Evolutionary conservation across 2,329 filamentous ascomycete species (phyloP), one percentile per base, ranked within the genome.

Genomic region (Sporothrix curviconia): DNA sequence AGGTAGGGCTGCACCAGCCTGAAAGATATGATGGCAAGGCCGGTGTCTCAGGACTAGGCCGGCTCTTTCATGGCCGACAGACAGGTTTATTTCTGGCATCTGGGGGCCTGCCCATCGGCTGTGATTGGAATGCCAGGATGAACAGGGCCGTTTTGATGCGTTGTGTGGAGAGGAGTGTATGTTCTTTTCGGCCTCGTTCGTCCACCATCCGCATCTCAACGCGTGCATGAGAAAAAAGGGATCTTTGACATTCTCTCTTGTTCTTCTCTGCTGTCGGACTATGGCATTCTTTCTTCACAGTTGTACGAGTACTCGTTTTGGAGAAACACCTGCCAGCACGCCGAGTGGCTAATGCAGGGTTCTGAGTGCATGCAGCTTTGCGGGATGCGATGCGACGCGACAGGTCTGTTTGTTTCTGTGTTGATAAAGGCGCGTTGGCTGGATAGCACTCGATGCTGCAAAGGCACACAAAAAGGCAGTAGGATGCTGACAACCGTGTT

Each of bases 291-390:
- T 51, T 11, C 30, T 2, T 25, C 36, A 40, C 19, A 8, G 14
- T 11, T 17, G 5, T 50, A 36, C 17, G n/a, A n/a, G n/a, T 22
- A 4, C 24, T 9, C 37, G 12, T 14, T 50, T 50, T 15, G 22
- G 14, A n/a, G 17, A 37, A 25, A 25, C 47, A 25, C 19, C 36
- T 37, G 47, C 47, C 32, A 50, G 47, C 47, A 37, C 47, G 47
- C 47, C 47, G 36, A 52, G 25, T 54, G 39, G 51, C 51, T 54
- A 54, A 54, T 54, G 51, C 51, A 54, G 51, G 51, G 50, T 43
- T 22, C 51, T 43, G 39, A 25, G 51, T 53, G 50, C 50, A 53
- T 53, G 37, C 50, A 52, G 36, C 24, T 36, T 30, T n/a, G 46
- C 14, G 22, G 17, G 46, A 36, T 36, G 30, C n/a, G 28, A 24